phyloP scores from a whole-genome alignment of 345 rosid species.

The Acer negundo region DNA sequence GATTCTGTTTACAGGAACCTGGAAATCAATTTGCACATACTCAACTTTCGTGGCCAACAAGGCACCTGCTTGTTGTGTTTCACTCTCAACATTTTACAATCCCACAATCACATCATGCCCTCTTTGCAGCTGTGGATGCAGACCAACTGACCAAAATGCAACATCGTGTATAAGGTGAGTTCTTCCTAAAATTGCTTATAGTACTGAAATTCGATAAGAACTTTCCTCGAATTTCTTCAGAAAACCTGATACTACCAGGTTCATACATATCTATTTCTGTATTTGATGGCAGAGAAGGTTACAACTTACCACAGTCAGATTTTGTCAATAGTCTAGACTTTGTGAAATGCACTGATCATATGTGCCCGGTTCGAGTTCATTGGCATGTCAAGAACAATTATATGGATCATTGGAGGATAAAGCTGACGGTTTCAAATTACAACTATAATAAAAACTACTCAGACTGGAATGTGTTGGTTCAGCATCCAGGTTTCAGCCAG shows the following conservation, averaged over 20 bases:
- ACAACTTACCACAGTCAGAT: conserved; percentile 12
- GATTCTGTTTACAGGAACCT: conserved; percentile 45
- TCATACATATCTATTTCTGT: conserved; percentile 4
- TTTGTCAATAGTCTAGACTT: conserved; percentile 25
- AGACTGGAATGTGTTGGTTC: conserved; percentile 57
- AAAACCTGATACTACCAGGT: too few relatives aligned
- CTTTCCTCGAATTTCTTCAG: not conserved
- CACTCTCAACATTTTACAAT: conserved; percentile 62
- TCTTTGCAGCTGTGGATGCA: conserved; percentile 66
- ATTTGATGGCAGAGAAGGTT: conserved; percentile 33
- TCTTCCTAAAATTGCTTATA: not conserved
- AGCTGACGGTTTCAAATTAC: conserved; percentile 53
- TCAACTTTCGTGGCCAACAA: conserved; percentile 52
- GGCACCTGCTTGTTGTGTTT: conserved; percentile 51
- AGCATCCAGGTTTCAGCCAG: conserved; percentile 60
- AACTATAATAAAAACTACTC: conserved; percentile 52
- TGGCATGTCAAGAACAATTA: conserved; percentile 66
- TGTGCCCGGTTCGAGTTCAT: conserved; percentile 56
- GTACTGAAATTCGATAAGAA: not conserved
- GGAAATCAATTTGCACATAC: conserved; percentile 66
- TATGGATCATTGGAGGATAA: conserved; percentile 49
- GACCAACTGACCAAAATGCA: conserved; percentile 34
- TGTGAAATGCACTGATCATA: conserved; percentile 57
- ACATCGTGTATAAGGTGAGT: conserved; percentile 48
- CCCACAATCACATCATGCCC: conserved; percentile 53